A percentile compares a stretch with the other conserved stretches of the same genome.
Evolutionary conservation across 2,329 filamentous ascomycete genomes (phyloP).

Genomic region (Atkinsonella texensis): DNA sequence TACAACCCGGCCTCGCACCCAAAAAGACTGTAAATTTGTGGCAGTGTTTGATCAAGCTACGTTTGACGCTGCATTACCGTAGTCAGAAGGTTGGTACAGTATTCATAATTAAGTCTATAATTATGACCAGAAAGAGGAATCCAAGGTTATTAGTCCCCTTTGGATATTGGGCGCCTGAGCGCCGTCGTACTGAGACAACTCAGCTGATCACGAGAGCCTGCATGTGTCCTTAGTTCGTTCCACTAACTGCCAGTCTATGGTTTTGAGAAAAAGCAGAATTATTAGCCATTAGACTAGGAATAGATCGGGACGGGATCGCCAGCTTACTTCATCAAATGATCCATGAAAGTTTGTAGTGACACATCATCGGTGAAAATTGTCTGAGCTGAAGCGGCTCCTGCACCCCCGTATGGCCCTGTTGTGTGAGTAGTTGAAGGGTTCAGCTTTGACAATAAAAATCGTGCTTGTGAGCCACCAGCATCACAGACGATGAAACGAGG

Average conservation of each 20-base stretch:
- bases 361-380: constrained; percentile 99
- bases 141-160: neutral
- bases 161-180: neutral
- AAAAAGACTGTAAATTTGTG: too few relatives aligned
- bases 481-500: constrained; percentile 98
- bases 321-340: constrained; percentile 93
- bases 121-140: neutral
- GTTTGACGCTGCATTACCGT: neutral
- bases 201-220: neutral
- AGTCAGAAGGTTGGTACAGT: neutral
- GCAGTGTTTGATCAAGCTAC: neutral
- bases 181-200: neutral
- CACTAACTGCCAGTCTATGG: constrained; percentile 46
- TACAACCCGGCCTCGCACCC: too few relatives aligned
- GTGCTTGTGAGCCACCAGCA: constrained; percentile 93
- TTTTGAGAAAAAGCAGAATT: constrained; percentile 8
- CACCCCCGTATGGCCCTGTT: constrained; percentile 80
- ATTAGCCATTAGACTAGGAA: neutral
- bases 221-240: constrained; percentile 36
- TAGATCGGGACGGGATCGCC: neutral
- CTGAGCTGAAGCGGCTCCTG: constrained; percentile 74
- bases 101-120: neutral
- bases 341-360: constrained; percentile 97
- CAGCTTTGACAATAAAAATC: constrained; percentile 92
- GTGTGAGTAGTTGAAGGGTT: constrained; percentile 97